Conservation (phyloP, 192 early-diverging fungal species). For the Coemansia sp. region DNA sequence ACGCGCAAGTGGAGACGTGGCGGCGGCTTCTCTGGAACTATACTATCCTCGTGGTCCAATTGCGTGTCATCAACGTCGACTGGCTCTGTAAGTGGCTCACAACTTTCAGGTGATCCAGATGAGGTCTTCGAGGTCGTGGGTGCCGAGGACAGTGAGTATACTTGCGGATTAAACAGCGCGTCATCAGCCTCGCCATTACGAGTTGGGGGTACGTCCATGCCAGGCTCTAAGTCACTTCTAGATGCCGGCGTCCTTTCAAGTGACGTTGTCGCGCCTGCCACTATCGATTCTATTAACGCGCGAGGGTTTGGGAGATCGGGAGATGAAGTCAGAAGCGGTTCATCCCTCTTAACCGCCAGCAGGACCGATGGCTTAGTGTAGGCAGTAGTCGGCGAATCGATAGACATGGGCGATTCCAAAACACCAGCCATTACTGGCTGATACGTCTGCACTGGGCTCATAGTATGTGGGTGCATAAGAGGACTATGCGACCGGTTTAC, state of each 20-base stretch:
- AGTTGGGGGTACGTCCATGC: neutral
- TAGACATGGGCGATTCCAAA: conserved; percentile 15
- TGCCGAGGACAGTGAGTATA: conserved; percentile 14
- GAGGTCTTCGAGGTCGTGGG: neutral
- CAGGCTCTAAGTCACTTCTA: neutral
- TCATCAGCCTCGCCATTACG: neutral
- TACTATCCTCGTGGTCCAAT: neutral
- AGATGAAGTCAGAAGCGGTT: neutral
- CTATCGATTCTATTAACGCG: neutral
- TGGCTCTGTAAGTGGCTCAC: too few relatives aligned
- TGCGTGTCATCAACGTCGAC: neutral
- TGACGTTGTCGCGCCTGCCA: neutral
- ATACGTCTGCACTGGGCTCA: neutral
- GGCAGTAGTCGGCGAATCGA: neutral
- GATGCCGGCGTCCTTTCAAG: neutral
- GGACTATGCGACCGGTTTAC: neutral
- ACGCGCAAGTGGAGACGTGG: conserved; percentile 1
- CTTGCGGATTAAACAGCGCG: conserved; percentile 13
- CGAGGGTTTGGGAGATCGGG: neutral
- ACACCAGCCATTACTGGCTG: neutral
- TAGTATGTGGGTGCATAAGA: neutral
- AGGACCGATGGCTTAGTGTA: neutral
- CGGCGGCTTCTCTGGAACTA: conserved; percentile 6
- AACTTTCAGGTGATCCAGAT: too few relatives aligned
- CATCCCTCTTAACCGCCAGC: neutral